These are phyloP conservation scores for Ceratobasidium sp. DNA, from an alignment of 1,284 basidiomycete species.

Conservation along the genomic window DNA sequence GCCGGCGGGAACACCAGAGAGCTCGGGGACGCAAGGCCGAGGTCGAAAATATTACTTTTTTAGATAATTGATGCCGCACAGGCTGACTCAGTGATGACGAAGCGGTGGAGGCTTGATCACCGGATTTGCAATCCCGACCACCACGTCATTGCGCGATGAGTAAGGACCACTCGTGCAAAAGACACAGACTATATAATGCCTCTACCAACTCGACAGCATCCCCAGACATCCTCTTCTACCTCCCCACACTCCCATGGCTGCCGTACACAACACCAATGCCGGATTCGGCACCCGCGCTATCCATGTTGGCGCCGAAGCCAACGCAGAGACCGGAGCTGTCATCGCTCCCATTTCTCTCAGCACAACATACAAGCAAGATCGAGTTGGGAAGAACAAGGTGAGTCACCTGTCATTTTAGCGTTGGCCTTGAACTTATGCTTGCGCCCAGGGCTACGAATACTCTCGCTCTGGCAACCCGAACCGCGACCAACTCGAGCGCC, in stretches of 20 bases:
- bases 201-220: not conserved
- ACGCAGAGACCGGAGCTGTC: constrained; percentile 83
- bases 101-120: not conserved
- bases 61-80: too few relatives aligned
- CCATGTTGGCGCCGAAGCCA: constrained; percentile 87
- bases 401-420: not conserved
- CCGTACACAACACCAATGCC: constrained; percentile 2
- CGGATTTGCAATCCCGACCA: not conserved
- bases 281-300: constrained; percentile 54
- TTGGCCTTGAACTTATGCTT: not conserved
- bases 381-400: constrained; percentile 85
- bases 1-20: too few relatives aligned
- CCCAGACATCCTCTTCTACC: not conserved
- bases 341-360: constrained; percentile 91
- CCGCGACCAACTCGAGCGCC: constrained; percentile 76
- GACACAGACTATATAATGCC: constrained; percentile 11
- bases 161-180: too few relatives aligned
- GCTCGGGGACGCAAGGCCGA: too few relatives aligned
- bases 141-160: not conserved
- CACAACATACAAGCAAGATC: constrained; percentile 90
- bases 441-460: constrained; percentile 82
- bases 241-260: not conserved
- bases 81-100: too few relatives aligned
- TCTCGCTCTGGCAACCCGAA: constrained; percentile 92
- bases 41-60: too few relatives aligned